Evolutionary conservation across 352 stramenopile species (phyloP).

Genomic region (Phytopythium helicoides): DNA sequence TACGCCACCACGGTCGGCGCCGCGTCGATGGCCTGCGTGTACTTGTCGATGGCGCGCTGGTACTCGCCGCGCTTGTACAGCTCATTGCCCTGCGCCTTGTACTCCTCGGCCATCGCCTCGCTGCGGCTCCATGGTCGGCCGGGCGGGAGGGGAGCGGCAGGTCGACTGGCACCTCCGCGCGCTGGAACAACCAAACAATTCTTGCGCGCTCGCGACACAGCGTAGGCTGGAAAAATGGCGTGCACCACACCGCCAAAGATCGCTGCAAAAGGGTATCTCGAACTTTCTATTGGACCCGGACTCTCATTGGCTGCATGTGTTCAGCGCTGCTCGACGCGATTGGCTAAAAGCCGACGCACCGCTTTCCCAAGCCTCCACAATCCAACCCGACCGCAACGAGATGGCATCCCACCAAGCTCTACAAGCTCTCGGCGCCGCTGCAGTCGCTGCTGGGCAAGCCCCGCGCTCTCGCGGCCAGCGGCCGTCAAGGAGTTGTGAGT

Average conservation of each 20-base stretch:
- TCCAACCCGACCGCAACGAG: not conserved
- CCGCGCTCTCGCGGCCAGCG: conserved; percentile 57
- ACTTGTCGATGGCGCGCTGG: conserved; percentile 84
- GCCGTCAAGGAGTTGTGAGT: conserved; percentile 82
- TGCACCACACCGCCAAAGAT: conserved; percentile 7
- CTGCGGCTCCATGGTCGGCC: conserved; percentile 26
- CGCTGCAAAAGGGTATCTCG: conserved; percentile 36
- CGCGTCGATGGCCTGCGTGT: conserved; percentile 89
- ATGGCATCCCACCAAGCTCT: conserved; percentile 39
- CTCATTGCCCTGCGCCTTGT: conserved; percentile 88
- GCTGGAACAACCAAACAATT: too few species aligned
- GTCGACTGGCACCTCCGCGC: too few species aligned
- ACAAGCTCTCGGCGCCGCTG: conserved; percentile 61
- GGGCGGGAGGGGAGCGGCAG: too few species aligned
- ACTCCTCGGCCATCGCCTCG: conserved; percentile 68
- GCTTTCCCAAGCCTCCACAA: not conserved
- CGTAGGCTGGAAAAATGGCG: not conserved
- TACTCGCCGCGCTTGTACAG: conserved; percentile 93
- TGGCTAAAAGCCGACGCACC: too few species aligned
- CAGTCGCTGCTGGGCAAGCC: conserved; percentile 65
- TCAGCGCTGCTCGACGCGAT: too few species aligned
- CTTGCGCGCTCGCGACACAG: too few species aligned
- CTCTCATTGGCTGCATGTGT: too few species aligned
- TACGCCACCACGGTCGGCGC: conserved; percentile 82
- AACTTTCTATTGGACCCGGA: conserved; percentile 37